Base-by-base conservation (phyloP, 2,329 filamentous ascomycete species). In the Hypoxylon sp. region DNA sequence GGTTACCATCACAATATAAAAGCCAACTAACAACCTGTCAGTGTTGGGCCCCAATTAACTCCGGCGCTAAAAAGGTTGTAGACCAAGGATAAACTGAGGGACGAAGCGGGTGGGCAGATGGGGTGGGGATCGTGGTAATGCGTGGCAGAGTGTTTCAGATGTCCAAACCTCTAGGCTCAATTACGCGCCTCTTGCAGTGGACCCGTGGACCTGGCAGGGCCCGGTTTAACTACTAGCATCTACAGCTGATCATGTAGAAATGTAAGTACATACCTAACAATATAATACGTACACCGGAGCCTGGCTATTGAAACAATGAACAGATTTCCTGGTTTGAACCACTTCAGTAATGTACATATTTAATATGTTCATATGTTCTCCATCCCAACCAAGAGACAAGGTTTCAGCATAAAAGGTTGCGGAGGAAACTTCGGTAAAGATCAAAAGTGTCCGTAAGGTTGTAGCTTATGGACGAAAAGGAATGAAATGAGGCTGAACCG, bases 141-240 rank as follows among this genome's bases (percentile, higher is more conserved):
- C 52, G 56, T 64, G 54, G 65, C 60, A 62, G 59, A 58, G 19
- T 64, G 68, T 70, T 70, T 70, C 68, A 70, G 67, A 69, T 63
- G 54, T 49, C 15, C 51, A 61, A 60, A 46, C 63, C 65, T 65
- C 37, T 41, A 19, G 17, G 37, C 37, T 20, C 37, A 49, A 52
- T 58, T 59, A 61, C 58, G 55, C 62, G 56, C 65, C 47, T 65
- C 47, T 41, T 7, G 4, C 24, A 26, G 24, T 26, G 24, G 24
- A 26, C n/a, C 34, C 19, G 26, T 57, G 56, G 56, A 51, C 34
- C 52, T 26, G 19, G 15, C 37, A 41, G 22, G n/a, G 34, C 37
- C 22, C 19, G 34, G 32, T 26, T 10, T 24, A n/a, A n/a, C n/a
- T n/a, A 20, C 37, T 1, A 10, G 7, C 11, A 41, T 2, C 2